A percentile compares a stretch with the other conserved stretches of the same genome.
Conservation (phyloP, 116 monocot genomes). For the Papilionanthe hybrid region DNA sequence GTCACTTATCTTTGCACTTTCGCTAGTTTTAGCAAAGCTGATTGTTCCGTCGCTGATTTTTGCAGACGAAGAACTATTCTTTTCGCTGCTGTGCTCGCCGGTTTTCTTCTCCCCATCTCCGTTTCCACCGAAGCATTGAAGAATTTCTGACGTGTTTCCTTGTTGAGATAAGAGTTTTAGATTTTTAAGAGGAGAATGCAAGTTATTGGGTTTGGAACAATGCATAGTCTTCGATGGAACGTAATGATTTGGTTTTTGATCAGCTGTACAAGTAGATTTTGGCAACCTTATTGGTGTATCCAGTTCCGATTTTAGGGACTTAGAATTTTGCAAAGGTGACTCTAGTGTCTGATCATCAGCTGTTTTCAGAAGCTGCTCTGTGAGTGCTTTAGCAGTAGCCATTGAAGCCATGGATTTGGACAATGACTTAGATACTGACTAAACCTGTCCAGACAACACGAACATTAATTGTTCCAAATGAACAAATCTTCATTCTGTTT, state of each 20-base stretch:
- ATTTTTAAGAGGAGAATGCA: conserved; percentile 8
- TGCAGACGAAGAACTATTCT: conserved; percentile 41
- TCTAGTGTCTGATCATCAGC: conserved; percentile 9
- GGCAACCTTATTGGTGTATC: conserved; percentile 2
- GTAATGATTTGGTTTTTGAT: conserved; percentile 15
- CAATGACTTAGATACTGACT: not conserved
- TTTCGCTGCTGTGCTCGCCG: conserved; percentile 22
- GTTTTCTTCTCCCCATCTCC: conserved; percentile 31
- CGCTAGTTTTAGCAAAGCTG: conserved; percentile 41
- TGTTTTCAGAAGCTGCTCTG: conserved; percentile 22
- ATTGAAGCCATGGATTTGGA: conserved; percentile 23
- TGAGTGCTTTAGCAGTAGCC: conserved; percentile 10
- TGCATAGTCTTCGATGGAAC: conserved; percentile 7
- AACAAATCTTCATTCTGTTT: too few relatives aligned
- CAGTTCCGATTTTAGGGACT: conserved; percentile 15
- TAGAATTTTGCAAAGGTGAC: conserved; percentile 19
- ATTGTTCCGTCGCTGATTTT: conserved; percentile 49
- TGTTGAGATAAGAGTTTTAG: conserved; percentile 1
- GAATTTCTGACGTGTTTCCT: conserved; percentile 5
- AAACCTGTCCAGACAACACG: not conserved
- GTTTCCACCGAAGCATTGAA: conserved; percentile 17
- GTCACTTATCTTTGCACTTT: conserved; percentile 38
- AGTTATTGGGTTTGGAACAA: conserved; percentile 7
- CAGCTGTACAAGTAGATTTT: conserved; percentile 6
- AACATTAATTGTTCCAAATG: conserved; percentile 1